Base-by-base conservation (phyloP, 169 alveolate genomes). In the Plasmodium fragile region DNA sequence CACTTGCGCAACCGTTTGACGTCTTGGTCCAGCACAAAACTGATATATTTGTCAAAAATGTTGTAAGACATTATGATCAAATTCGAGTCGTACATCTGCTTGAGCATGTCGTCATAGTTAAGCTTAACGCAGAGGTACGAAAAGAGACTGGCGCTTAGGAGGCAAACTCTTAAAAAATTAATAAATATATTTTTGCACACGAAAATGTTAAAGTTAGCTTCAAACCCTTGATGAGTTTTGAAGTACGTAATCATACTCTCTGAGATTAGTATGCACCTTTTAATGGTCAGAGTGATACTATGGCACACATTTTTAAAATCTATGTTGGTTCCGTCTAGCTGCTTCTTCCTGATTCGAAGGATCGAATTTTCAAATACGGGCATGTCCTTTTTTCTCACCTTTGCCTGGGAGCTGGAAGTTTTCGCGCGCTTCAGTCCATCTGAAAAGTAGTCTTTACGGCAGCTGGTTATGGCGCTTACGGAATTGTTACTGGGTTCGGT, bases 281-380 rank as follows among this genome's bases (percentile, higher is more conserved):
- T 91, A 13, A 71, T 55, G 73, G 77, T 32, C 43, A 81, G 72
- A 41, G 82, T 41, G 18, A 91, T 91, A 16, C 53, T 81, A 36
- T 81, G 92, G 41, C 92, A 79, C 18, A 91, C 77, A 53, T 36
- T 69, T 81, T 45, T 70, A 43, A 91, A 81, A 91, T 91, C 92
- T 13, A 91, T 72, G 77, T 91, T 81, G 70, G 53, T 80, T 65
- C 16, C 41, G 52, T 91, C 39, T 39, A 81, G 16, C 18, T 25
- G 72, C 28, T 78, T 59, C 65, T 59, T 79, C 52, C 28, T 81
- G 18, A 91, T 69, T 16, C 73, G 59, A 80, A 91, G 83, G 30
- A 32, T 22, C 4, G 94, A 91, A 70, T 91, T 79, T 71, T 81
- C 94, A 49, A 91, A 81, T 80, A 91, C n/a, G 0, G 92, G 94